These are phyloP conservation scores for Cladophialophora immunda DNA, from an alignment of 2,329 filamentous ascomycete genomes.

Conservation along the genomic window DNA sequence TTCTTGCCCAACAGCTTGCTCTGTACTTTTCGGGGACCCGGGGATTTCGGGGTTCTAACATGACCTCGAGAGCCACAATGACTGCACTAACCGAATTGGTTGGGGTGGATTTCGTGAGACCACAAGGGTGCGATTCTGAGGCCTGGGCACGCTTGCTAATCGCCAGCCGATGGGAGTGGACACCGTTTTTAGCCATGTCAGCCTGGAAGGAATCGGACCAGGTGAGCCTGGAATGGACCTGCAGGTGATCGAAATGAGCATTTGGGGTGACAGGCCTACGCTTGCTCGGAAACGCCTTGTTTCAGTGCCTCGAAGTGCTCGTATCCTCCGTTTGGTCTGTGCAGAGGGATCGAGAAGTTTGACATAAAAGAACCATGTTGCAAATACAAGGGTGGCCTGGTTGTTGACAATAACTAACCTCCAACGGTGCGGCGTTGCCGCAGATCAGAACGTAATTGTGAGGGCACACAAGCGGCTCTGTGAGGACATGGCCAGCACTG, in stretches of 20 bases:
- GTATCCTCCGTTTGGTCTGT: background rate
- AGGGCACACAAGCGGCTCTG: background rate
- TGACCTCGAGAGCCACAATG: background rate
- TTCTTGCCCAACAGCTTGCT: conserved; percentile 1
- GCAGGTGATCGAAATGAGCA: conserved; percentile 17
- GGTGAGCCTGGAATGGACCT: conserved; percentile 11
- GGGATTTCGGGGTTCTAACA: conserved; percentile 21
- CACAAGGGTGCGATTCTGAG: conserved; percentile 13
- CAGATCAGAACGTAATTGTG: background rate
- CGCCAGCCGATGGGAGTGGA: conserved; percentile 11
- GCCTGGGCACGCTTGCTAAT: conserved; percentile 9
- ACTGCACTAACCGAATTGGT: conserved; percentile 10
- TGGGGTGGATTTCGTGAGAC: conserved; percentile 14
- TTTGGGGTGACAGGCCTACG: conserved; percentile 5
- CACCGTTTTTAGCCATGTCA: conserved; percentile 13
- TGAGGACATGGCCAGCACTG: background rate
- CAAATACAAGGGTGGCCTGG: background rate
- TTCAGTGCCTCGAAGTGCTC: conserved; percentile 2
- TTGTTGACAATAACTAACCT: background rate
- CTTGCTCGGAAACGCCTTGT: conserved; percentile 5
- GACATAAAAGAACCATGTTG: background rate
- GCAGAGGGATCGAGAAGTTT: background rate
- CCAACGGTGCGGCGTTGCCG: background rate
- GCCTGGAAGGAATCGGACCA: conserved; percentile 6
- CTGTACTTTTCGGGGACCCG: conserved; percentile 20